These are phyloP conservation scores for Fusarium chuoi DNA, from an alignment of 2,329 filamentous ascomycete species.

Conservation along the genomic window DNA sequence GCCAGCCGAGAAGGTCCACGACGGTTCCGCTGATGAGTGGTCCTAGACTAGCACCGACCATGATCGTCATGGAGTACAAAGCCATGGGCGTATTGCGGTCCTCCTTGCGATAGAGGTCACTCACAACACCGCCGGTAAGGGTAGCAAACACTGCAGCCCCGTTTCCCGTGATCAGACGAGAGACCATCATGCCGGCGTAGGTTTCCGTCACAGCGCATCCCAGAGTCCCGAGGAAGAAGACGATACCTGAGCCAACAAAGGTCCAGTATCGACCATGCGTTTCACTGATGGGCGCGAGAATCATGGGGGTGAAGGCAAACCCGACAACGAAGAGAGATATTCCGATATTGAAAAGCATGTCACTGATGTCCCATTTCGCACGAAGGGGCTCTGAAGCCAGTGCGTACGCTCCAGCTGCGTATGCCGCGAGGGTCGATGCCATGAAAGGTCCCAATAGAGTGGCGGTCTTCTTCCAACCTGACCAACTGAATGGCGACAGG, in stretches of 20 bases:
- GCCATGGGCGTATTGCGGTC: slow-evolving; percentile 77
- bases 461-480: slow-evolving; percentile 25
- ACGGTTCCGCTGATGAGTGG: slow-evolving; percentile 69
- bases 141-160: slow-evolving; percentile 61
- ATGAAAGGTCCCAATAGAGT: slow-evolving; percentile 41
- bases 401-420: slow-evolving; percentile 71
- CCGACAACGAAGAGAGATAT: slow-evolving; percentile 72
- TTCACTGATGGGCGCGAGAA: slow-evolving; percentile 74
- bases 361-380: slow-evolving; percentile 65
- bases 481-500: slow-evolving; percentile 20
- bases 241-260: slow-evolving; percentile 44
- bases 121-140: slow-evolving; percentile 72
- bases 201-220: slow-evolving; percentile 68
- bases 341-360: slow-evolving; percentile 66
- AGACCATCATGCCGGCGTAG: slow-evolving; percentile 70
- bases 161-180: slow-evolving; percentile 70
- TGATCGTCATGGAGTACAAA: slow-evolving; percentile 68
- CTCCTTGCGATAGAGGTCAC: slow-evolving; percentile 71
- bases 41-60: slow-evolving; percentile 72
- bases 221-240: slow-evolving; percentile 54
- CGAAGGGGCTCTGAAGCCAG: slow-evolving; percentile 65
- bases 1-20: slow-evolving; percentile 66
- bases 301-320: slow-evolving; percentile 74
- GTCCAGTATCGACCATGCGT: slow-evolving; percentile 57
- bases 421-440: slow-evolving; percentile 70